Evolutionary conservation across 2,329 filamentous ascomycete genomes (phyloP).

Genomic region (Epichloe sylvatica): DNA sequence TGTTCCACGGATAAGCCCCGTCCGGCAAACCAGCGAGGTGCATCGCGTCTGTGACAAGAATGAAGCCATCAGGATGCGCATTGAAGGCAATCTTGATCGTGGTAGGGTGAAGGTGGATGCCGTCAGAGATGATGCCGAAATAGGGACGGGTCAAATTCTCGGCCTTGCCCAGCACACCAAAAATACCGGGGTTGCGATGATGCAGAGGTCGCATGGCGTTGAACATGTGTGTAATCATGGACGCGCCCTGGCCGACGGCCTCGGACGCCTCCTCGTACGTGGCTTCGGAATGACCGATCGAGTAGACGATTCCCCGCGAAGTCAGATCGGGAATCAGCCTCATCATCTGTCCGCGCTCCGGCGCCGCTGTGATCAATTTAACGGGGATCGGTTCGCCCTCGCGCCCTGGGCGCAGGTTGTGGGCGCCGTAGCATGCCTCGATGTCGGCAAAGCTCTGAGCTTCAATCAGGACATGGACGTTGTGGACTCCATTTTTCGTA

Average conservation of each 20-base stretch:
- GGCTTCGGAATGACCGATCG: conserved; percentile 76
- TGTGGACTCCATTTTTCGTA: conserved; percentile 78
- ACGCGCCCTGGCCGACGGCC: conserved; percentile 60
- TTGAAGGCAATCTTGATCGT: conserved; percentile 82
- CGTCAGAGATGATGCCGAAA: conserved; percentile 83
- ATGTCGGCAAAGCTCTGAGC: conserved; percentile 52
- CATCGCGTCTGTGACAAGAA: conserved; percentile 90
- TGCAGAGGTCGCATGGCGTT: conserved; percentile 87
- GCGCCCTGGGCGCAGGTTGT: conserved; percentile 42
- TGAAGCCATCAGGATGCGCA: conserved; percentile 69
- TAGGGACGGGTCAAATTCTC: conserved; percentile 50
- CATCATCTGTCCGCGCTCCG: conserved; percentile 61
- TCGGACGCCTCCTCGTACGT: conserved; percentile 68
- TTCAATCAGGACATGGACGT: conserved; percentile 53
- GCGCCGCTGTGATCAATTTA: conserved; percentile 75
- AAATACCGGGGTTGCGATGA: conserved; percentile 82
- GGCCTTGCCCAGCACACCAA: conserved; percentile 64
- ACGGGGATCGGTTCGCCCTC: conserved; percentile 33
- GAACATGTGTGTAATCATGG: conserved; percentile 87
- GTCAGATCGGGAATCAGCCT: conserved; percentile 53
- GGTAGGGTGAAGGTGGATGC: conserved; percentile 78
- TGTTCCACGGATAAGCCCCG: conserved; percentile 75
- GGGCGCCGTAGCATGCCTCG: conserved; percentile 55
- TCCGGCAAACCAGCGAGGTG: conserved; percentile 72
- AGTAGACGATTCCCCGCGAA: conserved; percentile 55